phyloP scores from a whole-genome alignment of 805 yeast species.

The Hemisphaericaspora nanyangensis region DNA sequence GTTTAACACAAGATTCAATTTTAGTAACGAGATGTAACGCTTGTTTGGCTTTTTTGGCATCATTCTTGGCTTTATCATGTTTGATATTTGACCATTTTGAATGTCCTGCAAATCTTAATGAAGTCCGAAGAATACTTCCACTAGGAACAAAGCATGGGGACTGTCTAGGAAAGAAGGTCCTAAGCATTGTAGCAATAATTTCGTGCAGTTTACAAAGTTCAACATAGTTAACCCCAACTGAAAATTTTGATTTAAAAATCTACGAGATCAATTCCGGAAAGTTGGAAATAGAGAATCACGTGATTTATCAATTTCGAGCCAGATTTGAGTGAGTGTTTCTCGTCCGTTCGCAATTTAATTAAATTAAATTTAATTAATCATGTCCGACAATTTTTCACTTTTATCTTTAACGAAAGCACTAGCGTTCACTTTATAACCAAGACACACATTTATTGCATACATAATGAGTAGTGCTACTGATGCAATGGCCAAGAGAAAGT shows the following conservation, averaged over 20 bases:
- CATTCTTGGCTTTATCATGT: slow-evolving; percentile 92
- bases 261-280: background rate
- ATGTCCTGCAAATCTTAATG: slow-evolving; percentile 62
- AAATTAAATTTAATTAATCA: too few species aligned
- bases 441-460: too few species aligned
- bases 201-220: too few species aligned
- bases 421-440: too few species aligned
- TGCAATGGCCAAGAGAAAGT: slow-evolving; percentile 63
- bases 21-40: slow-evolving; percentile 69
- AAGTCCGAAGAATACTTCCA: slow-evolving; percentile 12
- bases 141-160: background rate
- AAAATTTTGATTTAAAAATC: background rate
- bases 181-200: background rate
- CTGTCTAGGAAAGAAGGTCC: background rate
- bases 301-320: too few species aligned
- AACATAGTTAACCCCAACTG: too few species aligned
- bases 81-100: slow-evolving; percentile 94
- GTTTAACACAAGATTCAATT: slow-evolving; percentile 72
- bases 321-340: too few species aligned
- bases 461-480: slow-evolving; percentile 24
- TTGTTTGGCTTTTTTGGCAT: slow-evolving; percentile 66
- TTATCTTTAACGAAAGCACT: too few species aligned
- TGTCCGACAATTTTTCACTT: too few species aligned
- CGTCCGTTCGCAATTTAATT: too few species aligned
- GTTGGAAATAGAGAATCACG: too few species aligned